phyloP scores from a whole-genome alignment of 352 stramenopile species.

The Globisporangium cylindrosporum region DNA sequence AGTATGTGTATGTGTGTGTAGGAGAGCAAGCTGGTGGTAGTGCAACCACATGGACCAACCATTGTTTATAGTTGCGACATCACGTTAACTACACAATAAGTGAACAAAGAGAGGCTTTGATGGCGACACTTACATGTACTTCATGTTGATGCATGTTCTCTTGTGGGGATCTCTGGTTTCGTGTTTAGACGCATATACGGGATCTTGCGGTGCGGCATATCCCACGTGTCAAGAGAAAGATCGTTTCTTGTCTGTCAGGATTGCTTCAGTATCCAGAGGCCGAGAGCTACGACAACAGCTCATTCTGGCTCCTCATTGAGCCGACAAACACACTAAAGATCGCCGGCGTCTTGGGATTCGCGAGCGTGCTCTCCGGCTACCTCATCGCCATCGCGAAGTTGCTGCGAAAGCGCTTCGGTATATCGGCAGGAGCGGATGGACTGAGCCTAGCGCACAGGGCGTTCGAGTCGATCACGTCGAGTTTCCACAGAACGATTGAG shows the following conservation, averaged over 20 bases:
- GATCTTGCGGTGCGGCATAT: too few species aligned
- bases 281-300: slow-evolving; percentile 24
- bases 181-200: too few species aligned
- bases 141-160: too few species aligned
- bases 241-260: too few species aligned
- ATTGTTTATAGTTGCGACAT: too few species aligned
- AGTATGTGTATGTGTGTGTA: not conserved
- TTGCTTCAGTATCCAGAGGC: slow-evolving; percentile 10
- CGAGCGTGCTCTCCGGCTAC: slow-evolving; percentile 23
- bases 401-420: not conserved
- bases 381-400: slow-evolving; percentile 11
- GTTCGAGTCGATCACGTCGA: not conserved
- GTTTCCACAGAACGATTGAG: not conserved
- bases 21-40: too few species aligned
- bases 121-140: too few species aligned
- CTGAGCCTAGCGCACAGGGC: not conserved
- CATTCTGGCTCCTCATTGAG: slow-evolving; percentile 36
- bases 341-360: slow-evolving; percentile 19
- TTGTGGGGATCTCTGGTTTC: too few species aligned
- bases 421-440: not conserved
- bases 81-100: too few species aligned
- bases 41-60: too few species aligned
- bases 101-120: too few species aligned
- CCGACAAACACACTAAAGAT: slow-evolving; percentile 16
- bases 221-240: too few species aligned